These are phyloP conservation scores for Arthrobotrys megalospora DNA, from an alignment of 2,329 filamentous ascomycete species.

Conservation along the genomic window DNA sequence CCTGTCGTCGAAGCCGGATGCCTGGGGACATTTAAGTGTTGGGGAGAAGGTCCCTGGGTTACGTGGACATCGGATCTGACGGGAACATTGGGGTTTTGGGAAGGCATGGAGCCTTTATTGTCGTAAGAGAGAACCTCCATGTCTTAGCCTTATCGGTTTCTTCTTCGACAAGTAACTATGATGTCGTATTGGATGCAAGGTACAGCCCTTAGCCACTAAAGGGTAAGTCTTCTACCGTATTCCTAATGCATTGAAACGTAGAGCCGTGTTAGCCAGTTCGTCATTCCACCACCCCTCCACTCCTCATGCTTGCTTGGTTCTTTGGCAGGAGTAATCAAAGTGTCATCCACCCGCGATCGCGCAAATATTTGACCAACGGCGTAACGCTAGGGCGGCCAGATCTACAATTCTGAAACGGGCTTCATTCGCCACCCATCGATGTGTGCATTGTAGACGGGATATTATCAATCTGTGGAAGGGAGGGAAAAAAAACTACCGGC, in stretches of 20 bases:
- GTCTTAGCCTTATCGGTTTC: slow-evolving; percentile 31
- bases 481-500: slow-evolving; percentile 38
- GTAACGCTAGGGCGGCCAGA: slow-evolving; percentile 35
- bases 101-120: slow-evolving; percentile 58
- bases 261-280: slow-evolving; percentile 44
- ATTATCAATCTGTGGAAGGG: neutral
- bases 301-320: slow-evolving; percentile 2
- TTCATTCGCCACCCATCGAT: slow-evolving; percentile 51
- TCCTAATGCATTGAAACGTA: slow-evolving; percentile 24
- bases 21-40: slow-evolving; percentile 55
- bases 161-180: slow-evolving; percentile 42
- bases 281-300: slow-evolving; percentile 33
- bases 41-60: slow-evolving; percentile 43
- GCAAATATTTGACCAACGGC: slow-evolving; percentile 53
- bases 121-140: slow-evolving; percentile 50
- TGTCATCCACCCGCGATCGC: slow-evolving; percentile 28
- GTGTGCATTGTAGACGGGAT: slow-evolving; percentile 39
- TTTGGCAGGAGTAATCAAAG: slow-evolving; percentile 12
- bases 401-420: slow-evolving; percentile 57
- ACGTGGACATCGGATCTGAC: slow-evolving; percentile 50
- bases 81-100: slow-evolving; percentile 36
- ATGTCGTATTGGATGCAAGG: slow-evolving; percentile 58
- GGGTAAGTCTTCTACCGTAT: slow-evolving; percentile 22
- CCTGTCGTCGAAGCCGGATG: slow-evolving; percentile 36
- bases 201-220: slow-evolving; percentile 30